phyloP scores from a whole-genome alignment of 768 basidiomycete genomes.

The Tricholoma bakamatsutake region DNA sequence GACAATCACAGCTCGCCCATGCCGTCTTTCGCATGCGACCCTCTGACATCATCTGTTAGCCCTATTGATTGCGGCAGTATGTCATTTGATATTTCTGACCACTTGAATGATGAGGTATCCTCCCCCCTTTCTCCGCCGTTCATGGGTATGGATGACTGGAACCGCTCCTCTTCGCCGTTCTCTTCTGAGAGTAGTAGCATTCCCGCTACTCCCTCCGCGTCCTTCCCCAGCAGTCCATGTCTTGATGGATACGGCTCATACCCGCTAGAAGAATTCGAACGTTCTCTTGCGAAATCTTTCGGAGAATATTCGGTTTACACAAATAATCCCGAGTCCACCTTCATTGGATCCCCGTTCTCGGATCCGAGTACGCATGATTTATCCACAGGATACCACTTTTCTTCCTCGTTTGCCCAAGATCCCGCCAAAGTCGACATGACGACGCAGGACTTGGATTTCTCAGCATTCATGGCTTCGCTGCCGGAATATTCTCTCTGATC shows the following conservation, averaged over 20 bases:
- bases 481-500: slow-evolving; percentile 26
- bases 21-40: slow-evolving; percentile 24
- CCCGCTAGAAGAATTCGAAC: slow-evolving; percentile 26
- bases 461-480: slow-evolving; percentile 31
- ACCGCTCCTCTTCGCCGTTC: slow-evolving; percentile 37
- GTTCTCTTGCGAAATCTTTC: slow-evolving; percentile 24
- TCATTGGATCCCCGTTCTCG: slow-evolving; percentile 8
- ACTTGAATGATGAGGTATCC: slow-evolving; percentile 1
- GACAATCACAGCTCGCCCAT: slow-evolving; percentile 29
- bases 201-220: slow-evolving; percentile 32
- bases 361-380: slow-evolving; percentile 11
- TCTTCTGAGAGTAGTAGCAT: slow-evolving; percentile 28
- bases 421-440: slow-evolving; percentile 19
- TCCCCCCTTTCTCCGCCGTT: slow-evolving; percentile 33
- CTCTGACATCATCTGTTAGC: slow-evolving; percentile 18
- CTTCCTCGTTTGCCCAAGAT: slow-evolving; percentile 14
- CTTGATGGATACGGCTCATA: slow-evolving; percentile 24
- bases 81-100: slow-evolving; percentile 6
- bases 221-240: slow-evolving; percentile 24
- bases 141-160: slow-evolving; percentile 33
- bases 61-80: slow-evolving; percentile 10
- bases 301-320: slow-evolving; percentile 17
- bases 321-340: slow-evolving; percentile 9
- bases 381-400: slow-evolving; percentile 16
- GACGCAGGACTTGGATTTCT: slow-evolving; percentile 26